phyloP scores from a whole-genome alignment of 164 flowering plant genomes.

The Paratinospora sagittata region DNA sequence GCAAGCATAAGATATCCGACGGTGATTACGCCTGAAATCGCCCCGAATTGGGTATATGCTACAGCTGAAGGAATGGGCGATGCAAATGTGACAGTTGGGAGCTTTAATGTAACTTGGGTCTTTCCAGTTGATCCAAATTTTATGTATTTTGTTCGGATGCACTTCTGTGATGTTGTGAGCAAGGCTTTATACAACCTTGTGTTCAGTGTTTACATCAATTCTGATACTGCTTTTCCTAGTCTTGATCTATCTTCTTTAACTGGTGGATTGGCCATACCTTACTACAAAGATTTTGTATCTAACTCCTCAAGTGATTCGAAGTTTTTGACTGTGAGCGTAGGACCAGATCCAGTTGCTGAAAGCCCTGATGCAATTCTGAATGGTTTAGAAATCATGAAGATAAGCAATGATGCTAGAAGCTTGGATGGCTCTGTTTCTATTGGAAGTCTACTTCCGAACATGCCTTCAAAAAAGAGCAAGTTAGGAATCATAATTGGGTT shows the following conservation, averaged over 20 bases:
- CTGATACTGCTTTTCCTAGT: conserved; percentile 39
- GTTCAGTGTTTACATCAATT: conserved; percentile 64
- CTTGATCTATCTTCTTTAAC: conserved; percentile 61
- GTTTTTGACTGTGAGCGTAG: conserved; percentile 63
- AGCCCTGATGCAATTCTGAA: conserved; percentile 53
- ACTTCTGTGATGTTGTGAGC: conserved; percentile 87
- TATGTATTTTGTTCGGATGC: conserved; percentile 63
- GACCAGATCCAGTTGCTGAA: conserved; percentile 61
- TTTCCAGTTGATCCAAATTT: conserved; percentile 62
- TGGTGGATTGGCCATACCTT: conserved; percentile 43
- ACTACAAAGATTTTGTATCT: conserved; percentile 63
- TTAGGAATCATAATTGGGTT: conserved; percentile 43
- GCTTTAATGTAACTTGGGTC: conserved; percentile 90
- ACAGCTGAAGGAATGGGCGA: conserved; percentile 69
- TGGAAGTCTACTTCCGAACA: conserved; percentile 33
- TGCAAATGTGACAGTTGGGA: conserved; percentile 40
- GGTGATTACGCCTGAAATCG: conserved; percentile 48
- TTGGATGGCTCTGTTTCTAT: conserved; percentile 57
- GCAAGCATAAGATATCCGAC: conserved; percentile 33
- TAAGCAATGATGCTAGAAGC: conserved; percentile 69
- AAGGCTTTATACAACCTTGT: conserved; percentile 43
- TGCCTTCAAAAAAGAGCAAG: conserved; percentile 33
- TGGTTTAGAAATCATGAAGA: conserved; percentile 87
- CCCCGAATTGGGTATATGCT: conserved; percentile 83
- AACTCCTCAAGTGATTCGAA: conserved; percentile 37